Evolutionary conservation across 169 alveolate genomes (phyloP).

Genomic region (Miamiensis avidus): DNA sequence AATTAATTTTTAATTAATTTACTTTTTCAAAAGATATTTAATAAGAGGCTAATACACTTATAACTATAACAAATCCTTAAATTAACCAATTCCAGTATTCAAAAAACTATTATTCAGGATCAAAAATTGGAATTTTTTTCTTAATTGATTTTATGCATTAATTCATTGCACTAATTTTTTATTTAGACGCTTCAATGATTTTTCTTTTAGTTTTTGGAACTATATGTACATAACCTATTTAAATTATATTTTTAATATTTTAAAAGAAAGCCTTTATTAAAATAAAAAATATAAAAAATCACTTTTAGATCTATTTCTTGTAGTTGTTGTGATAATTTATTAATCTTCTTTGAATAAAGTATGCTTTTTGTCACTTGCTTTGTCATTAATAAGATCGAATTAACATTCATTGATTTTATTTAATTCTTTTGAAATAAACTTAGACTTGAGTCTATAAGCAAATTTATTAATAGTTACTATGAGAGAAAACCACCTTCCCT

Average conservation of each 20-base stretch:
- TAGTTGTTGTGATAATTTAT: background rate
- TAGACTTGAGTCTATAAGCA: background rate
- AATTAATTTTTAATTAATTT: too few species aligned
- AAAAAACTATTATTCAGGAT: background rate
- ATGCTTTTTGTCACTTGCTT: background rate
- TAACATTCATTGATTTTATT: background rate
- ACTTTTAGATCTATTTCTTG: background rate
- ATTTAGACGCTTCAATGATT: background rate
- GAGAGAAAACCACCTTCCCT: background rate
- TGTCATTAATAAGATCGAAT: background rate
- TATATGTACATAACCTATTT: too few species aligned
- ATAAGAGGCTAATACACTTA: too few species aligned
- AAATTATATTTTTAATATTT: too few species aligned
- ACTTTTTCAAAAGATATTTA: background rate
- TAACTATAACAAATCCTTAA: too few species aligned
- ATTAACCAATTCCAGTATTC: background rate
- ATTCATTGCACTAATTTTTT: too few species aligned
- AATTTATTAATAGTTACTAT: too few species aligned
- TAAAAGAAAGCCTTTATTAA: too few species aligned
- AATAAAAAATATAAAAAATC: too few species aligned
- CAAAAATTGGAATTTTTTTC: background rate
- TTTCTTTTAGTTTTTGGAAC: background rate
- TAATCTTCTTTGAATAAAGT: background rate
- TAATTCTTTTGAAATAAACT: background rate
- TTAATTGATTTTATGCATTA: too few species aligned